Evolutionary conservation across 225 moss, liverwort and hornwort genomes (phyloP), one percentile per base, ranked within the genome.

Genomic region (Bryoerythrophyllum caledonicum): DNA sequence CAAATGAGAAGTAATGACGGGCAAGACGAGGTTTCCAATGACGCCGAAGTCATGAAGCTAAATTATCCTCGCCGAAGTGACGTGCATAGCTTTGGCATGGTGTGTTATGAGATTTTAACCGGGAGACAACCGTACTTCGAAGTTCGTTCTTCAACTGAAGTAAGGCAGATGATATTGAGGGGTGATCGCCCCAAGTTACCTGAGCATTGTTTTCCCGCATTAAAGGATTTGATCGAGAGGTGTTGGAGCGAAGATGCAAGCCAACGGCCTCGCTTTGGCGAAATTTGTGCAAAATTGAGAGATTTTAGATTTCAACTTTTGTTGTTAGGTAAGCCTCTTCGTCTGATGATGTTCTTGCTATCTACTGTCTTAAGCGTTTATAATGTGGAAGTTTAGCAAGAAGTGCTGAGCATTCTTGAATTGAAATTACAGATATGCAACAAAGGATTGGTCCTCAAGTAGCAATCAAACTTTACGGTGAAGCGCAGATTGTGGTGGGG

Each of bases 401-500:
- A 17, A 17, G 48, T 17, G 48, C 48, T 48, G 1, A 54, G 10
- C 2, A 23, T 8, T 54, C 21, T n/a, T 53, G 21, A n/a, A n/a
- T n/a, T n/a, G n/a, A 21, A 21, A 53, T 53, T 2, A 19, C 53
- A 53, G 53, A n/a, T 53, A 8, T 20, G n/a, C n/a, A 53, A 20
- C 53, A 53, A 53, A n/a, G n/a, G 53, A 53, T 9, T 8, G 4
- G 7, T 52, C 53, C 53, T 20, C 21, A 75, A n/a, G n/a, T n/a
- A n/a, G n/a, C n/a, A n/a, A n/a, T n/a, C n/a, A n/a, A n/a, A n/a
- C n/a, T n/a, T n/a, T n/a, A n/a, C n/a, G n/a, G n/a, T n/a, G n/a
- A n/a, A n/a, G n/a, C n/a, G n/a, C n/a, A n/a, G 53, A 74, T 86
- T 2, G 81, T 92, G 30, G 92, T 92, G 6, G 90, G 90, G 16